Evolutionary conservation across 345 rosid species (phyloP).

Genomic region (Eucalyptus marginata): DNA sequence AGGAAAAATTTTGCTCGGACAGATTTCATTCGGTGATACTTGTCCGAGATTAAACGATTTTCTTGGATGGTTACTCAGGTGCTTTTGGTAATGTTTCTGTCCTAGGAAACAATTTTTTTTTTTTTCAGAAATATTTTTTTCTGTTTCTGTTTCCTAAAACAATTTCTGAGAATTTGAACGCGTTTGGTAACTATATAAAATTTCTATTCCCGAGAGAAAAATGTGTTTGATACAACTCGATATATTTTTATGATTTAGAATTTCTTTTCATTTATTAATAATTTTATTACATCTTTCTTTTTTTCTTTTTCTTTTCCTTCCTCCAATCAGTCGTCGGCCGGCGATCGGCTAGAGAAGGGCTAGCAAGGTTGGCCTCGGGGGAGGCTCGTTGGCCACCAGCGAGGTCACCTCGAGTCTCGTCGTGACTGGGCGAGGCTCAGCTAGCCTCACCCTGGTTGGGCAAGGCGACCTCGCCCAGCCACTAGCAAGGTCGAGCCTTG

Average conservation of each 20-base stretch:
- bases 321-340: rapidly evolving
- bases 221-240: rapidly evolving
- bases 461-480: rapidly evolving
- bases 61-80: rapidly evolving
- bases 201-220: rapidly evolving
- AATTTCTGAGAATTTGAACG: rapidly evolving
- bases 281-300: too few species aligned
- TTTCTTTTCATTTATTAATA: too few species aligned
- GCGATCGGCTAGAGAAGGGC: rapidly evolving
- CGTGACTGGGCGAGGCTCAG: rapidly evolving
- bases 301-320: too few species aligned
- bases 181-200: rapidly evolving
- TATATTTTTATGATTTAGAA: too few species aligned
- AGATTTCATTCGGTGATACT: not conserved
- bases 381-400: rapidly evolving
- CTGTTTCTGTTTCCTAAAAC: rapidly evolving
- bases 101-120: rapidly evolving
- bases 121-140: rapidly evolving
- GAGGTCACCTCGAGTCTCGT: rapidly evolving
- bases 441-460: rapidly evolving
- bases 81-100: rapidly evolving
- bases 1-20: not conserved
- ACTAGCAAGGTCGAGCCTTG: rapidly evolving
- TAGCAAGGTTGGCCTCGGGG: rapidly evolving
- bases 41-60: not conserved